phyloP scores from a whole-genome alignment of 192 early-diverging fungal species.

The Coemansia sp. region DNA sequence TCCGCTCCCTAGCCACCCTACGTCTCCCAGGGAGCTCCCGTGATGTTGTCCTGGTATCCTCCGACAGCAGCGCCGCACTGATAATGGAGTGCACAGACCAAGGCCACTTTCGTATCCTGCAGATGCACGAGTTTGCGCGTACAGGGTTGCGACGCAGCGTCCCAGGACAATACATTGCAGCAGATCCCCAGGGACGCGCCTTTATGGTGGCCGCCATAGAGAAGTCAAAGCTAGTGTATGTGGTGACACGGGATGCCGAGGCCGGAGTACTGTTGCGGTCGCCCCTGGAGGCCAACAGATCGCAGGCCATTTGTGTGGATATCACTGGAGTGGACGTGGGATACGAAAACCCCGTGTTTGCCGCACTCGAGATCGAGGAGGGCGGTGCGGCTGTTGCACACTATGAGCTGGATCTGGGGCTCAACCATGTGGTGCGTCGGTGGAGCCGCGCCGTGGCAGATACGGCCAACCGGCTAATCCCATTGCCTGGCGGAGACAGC shows the following conservation, averaged over 20 bases:
- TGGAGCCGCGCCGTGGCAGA: conserved; percentile 83
- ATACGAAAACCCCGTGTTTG: conserved; percentile 98
- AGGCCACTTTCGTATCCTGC: conserved; percentile 74
- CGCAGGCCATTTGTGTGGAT: conserved; percentile 71
- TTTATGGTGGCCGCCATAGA: conserved; percentile 94
- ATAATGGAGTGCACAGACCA: conserved; percentile 81
- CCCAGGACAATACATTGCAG: conserved; percentile 93
- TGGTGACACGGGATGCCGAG: conserved; percentile 87
- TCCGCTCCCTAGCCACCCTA: conserved; percentile 80
- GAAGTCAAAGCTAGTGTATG: conserved; percentile 94
- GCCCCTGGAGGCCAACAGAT: conserved; percentile 90
- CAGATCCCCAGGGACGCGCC: conserved; percentile 94
- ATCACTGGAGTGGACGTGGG: conserved; percentile 93
- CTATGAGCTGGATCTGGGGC: conserved; percentile 96
- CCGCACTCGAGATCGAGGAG: conserved; percentile 84
- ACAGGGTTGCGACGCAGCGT: conserved; percentile 84
- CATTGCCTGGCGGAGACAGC: conserved; percentile 73
- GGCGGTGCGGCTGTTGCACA: conserved; percentile 89
- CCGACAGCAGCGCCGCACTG: conserved; percentile 85
- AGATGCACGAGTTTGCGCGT: conserved; percentile 93
- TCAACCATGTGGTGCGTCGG: conserved; percentile 97
- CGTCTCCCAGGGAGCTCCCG: conserved; percentile 85
- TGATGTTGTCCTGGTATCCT: conserved; percentile 87
- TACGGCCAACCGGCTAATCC: conserved; percentile 76
- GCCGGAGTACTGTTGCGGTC: conserved; percentile 86